Conservation (phyloP, 768 basidiomycete species). For the Rhizopogon rudus region DNA sequence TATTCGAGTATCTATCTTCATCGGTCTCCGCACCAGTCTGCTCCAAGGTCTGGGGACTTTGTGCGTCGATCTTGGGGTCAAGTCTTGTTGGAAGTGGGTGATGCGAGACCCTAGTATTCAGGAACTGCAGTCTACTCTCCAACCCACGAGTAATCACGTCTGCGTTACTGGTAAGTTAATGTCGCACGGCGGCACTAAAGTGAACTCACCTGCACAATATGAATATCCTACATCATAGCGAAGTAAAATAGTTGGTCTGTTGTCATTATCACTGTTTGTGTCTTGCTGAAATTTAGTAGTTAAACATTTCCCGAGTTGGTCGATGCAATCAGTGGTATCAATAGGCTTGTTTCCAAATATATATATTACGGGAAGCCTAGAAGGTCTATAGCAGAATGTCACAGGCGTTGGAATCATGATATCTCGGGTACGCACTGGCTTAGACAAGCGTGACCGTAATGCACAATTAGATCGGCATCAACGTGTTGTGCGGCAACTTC, state of each 20-base stretch:
- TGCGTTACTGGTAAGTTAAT: background rate
- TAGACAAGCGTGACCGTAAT: constrained; percentile 96
- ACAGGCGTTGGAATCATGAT: background rate
- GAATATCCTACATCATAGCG: constrained; percentile 77
- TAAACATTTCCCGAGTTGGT: constrained; percentile 34
- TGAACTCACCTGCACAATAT: constrained; percentile 51
- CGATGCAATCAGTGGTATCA: constrained; percentile 48
- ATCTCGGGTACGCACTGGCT: constrained; percentile 58
- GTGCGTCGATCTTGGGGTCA: constrained; percentile 6
- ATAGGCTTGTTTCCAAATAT: constrained; percentile 78
- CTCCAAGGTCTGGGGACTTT: background rate
- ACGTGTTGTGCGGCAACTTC: constrained; percentile 94
- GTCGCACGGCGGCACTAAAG: background rate
- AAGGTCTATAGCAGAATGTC: constrained; percentile 50
- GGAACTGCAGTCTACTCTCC: background rate
- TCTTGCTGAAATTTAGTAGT: constrained; percentile 5
- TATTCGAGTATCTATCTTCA: background rate
- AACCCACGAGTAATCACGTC: background rate
- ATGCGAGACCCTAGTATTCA: constrained; percentile 30
- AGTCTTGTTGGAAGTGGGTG: constrained; percentile 25
- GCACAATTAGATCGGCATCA: constrained; percentile 85
- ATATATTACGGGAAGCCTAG: constrained; percentile 84
- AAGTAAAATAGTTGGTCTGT: constrained; percentile 41
- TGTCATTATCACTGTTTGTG: background rate
- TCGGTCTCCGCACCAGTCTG: background rate